phyloP scores from a whole-genome alignment of 108 stramenopile genomes.

The Aurantiochytrium sp. region DNA sequence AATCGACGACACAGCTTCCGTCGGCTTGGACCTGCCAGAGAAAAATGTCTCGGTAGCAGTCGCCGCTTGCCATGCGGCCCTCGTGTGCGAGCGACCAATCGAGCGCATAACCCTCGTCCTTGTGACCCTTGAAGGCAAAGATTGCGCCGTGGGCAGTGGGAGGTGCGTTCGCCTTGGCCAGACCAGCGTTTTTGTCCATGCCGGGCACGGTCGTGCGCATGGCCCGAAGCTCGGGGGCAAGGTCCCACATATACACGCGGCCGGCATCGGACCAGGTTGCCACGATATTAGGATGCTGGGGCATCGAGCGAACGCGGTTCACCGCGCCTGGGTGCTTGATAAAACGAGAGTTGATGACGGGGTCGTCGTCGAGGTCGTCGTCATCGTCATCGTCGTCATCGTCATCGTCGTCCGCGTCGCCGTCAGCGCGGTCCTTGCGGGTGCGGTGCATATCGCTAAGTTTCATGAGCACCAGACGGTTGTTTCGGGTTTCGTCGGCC shows the following conservation, averaged over 20 bases:
- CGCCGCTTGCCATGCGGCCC: slow-evolving; percentile 76
- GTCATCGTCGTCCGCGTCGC: slow-evolving; percentile 49
- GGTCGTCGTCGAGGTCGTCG: slow-evolving; percentile 71
- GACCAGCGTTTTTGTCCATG: not conserved
- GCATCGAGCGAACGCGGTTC: slow-evolving; percentile 85
- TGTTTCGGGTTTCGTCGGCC: slow-evolving; percentile 64
- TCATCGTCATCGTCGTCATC: slow-evolving; percentile 39
- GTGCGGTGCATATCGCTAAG: slow-evolving; percentile 70
- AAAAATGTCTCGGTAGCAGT: slow-evolving; percentile 73
- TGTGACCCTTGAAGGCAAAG: slow-evolving; percentile 66
- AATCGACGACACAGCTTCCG: slow-evolving; percentile 13
- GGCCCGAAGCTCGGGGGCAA: slow-evolving; percentile 36
- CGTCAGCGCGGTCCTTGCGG: slow-evolving; percentile 61
- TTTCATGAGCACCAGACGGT: slow-evolving; percentile 73
- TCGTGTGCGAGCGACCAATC: slow-evolving; percentile 71
- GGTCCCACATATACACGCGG: slow-evolving; percentile 75
- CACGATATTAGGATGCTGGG: slow-evolving; percentile 69
- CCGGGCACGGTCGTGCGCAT: not conserved
- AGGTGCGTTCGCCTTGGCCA: not conserved
- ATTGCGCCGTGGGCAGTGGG: slow-evolving; percentile 54
- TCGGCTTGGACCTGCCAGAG: slow-evolving; percentile 56
- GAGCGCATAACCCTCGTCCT: slow-evolving; percentile 80
- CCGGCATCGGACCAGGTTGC: slow-evolving; percentile 85
- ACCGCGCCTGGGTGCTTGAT: slow-evolving; percentile 79
- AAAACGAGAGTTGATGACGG: slow-evolving; percentile 70